A percentile compares a stretch with the other conserved stretches of the same genome.
Evolutionary conservation across 2,329 filamentous ascomycete species (phyloP).

Genomic region (Fusarium sp.): DNA sequence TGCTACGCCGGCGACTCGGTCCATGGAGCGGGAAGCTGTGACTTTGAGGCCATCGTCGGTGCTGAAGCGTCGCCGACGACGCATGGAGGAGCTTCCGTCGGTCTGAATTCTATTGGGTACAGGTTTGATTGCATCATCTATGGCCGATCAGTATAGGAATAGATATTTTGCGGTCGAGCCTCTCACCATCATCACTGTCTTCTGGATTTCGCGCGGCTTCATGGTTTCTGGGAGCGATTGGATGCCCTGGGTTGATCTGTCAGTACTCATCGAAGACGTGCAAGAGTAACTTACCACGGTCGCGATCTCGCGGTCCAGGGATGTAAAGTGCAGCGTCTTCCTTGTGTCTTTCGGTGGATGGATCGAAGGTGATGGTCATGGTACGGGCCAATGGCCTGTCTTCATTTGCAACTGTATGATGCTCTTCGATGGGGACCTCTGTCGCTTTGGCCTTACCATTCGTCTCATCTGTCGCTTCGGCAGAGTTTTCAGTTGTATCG

Average conservation of each 20-base stretch:
- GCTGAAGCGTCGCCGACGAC: background rate
- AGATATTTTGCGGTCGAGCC: accelerated
- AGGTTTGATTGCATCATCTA: background rate
- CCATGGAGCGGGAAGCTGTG: background rate
- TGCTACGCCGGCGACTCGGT: background rate
- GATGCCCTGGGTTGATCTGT: background rate
- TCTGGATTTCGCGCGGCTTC: background rate
- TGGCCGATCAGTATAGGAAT: accelerated
- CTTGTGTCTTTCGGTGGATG: background rate
- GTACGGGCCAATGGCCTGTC: background rate
- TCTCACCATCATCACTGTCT: background rate
- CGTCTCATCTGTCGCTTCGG: background rate
- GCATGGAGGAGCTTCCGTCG: background rate
- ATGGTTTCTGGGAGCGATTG: background rate
- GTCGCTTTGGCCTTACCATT: background rate
- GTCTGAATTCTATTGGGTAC: background rate
- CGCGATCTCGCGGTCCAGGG: background rate
- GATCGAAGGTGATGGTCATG: background rate
- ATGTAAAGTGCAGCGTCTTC: background rate
- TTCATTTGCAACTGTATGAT: background rate
- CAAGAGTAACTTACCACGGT: background rate
- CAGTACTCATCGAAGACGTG: background rate
- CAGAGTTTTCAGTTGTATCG: background rate
- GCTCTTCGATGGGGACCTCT: background rate
- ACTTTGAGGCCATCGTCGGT: background rate